Percentiles rank a stretch among this genome's conserved stretches.
These are phyloP conservation scores for Thinopyrum elongatum DNA, from an alignment of 176 grass and related monocot species.

Conservation along the genomic window DNA sequence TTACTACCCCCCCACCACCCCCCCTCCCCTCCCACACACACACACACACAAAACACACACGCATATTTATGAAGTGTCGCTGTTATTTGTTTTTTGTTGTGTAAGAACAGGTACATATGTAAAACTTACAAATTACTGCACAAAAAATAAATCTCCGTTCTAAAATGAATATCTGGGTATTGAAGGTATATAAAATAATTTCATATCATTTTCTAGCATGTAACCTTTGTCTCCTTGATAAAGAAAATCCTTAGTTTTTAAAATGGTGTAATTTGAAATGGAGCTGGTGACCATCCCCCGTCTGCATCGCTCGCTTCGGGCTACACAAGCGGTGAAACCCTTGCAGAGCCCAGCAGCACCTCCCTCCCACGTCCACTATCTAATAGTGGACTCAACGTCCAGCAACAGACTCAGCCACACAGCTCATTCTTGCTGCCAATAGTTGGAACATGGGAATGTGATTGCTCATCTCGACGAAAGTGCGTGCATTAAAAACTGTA, in stretches of 20 bases:
- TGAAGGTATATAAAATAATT: background rate
- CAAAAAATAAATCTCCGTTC: background rate
- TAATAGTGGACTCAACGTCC: background rate
- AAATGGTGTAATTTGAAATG: background rate
- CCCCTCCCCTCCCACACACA: no score
- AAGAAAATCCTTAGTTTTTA: background rate
- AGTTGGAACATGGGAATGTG: constrained; percentile 10
- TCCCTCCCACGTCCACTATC: background rate
- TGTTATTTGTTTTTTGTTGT: background rate
- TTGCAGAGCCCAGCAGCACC: no score
- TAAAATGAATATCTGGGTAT: background rate
- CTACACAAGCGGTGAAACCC: no score
- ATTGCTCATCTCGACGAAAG: background rate
- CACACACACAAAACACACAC: no score
- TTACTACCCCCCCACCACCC: background rate
- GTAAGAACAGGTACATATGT: background rate
- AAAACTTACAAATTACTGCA: background rate
- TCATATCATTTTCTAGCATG: background rate
- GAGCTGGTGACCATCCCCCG: background rate
- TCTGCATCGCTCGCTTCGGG: no score
- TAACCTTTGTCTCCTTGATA: background rate
- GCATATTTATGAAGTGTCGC: no score
- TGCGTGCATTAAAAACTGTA: background rate
- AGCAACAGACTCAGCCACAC: background rate
- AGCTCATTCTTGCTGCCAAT: constrained; percentile 22